phyloP scores from a whole-genome alignment of 2,329 filamentous ascomycete species.

The Colletotrichum sp. region DNA sequence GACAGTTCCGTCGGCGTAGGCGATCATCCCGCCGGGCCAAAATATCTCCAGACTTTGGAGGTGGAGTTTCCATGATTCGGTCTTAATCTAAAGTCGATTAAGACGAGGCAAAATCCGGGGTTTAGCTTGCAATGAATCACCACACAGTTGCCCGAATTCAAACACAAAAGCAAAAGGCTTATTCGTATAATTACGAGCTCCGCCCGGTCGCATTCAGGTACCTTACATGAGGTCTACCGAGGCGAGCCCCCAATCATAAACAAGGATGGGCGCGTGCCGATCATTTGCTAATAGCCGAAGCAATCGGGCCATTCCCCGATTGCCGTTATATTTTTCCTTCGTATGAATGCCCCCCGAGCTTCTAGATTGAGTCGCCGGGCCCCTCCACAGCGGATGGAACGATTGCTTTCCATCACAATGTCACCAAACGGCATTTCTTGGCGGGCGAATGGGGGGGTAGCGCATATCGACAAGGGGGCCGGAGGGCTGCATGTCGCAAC shows the following conservation, averaged over 20 bases:
- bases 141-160: background rate
- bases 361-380: background rate
- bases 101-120: background rate
- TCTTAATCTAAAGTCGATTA: background rate
- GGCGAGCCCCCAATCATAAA: background rate
- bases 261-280: background rate
- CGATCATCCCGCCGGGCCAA: background rate
- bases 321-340: background rate
- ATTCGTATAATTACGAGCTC: background rate
- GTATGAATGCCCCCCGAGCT: conserved; percentile 4
- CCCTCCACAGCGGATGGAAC: conserved; percentile 3
- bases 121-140: background rate
- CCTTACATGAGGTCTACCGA: background rate
- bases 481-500: background rate
- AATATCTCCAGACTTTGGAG: background rate
- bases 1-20: background rate
- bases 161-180: background rate
- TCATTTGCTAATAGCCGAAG: background rate
- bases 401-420: background rate
- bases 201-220: background rate
- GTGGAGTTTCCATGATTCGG: background rate
- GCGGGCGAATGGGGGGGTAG: background rate
- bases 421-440: background rate
- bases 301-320: background rate
- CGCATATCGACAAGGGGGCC: background rate